Conservation (phyloP, 495 filamentous ascomycete genomes). For the Podospora pseudocomata region DNA sequence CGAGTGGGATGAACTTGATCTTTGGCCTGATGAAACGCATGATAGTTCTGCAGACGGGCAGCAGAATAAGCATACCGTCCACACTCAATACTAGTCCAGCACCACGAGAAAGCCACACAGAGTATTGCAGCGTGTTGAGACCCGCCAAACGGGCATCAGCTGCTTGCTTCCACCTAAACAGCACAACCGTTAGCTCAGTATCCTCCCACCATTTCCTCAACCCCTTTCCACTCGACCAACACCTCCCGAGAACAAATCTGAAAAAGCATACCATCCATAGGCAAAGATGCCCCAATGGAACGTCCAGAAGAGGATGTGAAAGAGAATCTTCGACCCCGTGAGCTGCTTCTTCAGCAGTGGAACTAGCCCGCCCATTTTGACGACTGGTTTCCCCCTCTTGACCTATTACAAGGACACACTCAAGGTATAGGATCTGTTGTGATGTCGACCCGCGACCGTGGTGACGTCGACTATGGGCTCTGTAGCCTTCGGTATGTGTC, state of each 20-base stretch:
- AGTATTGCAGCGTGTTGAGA: constrained; percentile 79
- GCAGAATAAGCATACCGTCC: constrained; percentile 80
- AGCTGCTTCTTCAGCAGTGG: constrained; percentile 56
- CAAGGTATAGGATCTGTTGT: neutral
- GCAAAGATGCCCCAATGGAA: constrained; percentile 78
- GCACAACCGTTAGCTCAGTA: constrained; percentile 21
- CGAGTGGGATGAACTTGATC: constrained; percentile 81
- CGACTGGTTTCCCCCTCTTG: constrained; percentile 26
- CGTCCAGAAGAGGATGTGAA: constrained; percentile 83
- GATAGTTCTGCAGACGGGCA: constrained; percentile 93
- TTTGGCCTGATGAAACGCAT: constrained; percentile 81
- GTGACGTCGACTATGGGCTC: constrained; percentile 20
- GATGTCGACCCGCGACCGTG: constrained; percentile 54
- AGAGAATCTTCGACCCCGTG: constrained; percentile 64
- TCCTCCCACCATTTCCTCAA: neutral
- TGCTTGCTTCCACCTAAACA: constrained; percentile 70
- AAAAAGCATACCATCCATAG: constrained; percentile 74
- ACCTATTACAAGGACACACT: constrained; percentile 3
- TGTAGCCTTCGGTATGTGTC: constrained; percentile 19
- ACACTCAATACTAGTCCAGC: constrained; percentile 78
- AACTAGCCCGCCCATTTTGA: constrained; percentile 39
- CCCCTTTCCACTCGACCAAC: neutral
- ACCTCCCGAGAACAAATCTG: neutral
- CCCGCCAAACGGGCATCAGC: constrained; percentile 60
- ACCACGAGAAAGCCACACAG: constrained; percentile 94